Percentiles rank a stretch among this genome's conserved stretches.
phyloP scores from a whole-genome alignment of 1,284 basidiomycete species.

The Microbotryum violaceum region DNA sequence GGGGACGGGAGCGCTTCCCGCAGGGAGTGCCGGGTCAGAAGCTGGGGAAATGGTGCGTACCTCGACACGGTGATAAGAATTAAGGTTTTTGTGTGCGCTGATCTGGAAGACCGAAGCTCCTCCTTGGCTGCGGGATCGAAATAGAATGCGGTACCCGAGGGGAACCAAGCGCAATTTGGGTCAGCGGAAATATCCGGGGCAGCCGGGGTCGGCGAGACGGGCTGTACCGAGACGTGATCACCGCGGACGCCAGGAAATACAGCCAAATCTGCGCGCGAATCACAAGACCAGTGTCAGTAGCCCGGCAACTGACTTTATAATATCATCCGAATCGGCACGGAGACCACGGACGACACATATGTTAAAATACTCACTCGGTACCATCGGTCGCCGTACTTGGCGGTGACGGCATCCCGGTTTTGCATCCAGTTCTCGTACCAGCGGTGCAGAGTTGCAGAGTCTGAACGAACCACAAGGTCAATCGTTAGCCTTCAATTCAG shows the following conservation, averaged over 20 bases:
- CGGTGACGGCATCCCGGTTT: constrained; percentile 71
- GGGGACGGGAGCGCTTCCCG: background rate
- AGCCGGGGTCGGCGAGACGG: no score
- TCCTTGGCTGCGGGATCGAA: constrained; percentile 58
- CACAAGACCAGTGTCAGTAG: background rate
- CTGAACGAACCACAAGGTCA: background rate
- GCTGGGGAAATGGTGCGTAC: constrained; percentile 13
- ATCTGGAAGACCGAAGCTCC: constrained; percentile 87
- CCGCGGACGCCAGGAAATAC: constrained; percentile 36
- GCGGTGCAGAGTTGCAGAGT: constrained; percentile 83
- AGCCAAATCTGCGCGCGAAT: constrained; percentile 33
- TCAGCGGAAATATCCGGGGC: no score
- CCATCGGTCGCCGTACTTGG: constrained; percentile 75
- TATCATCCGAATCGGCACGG: constrained; percentile 11
- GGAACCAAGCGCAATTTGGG: constrained; percentile 29
- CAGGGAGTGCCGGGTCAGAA: no score
- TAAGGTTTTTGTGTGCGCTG: constrained; percentile 86
- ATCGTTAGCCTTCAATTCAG: background rate
- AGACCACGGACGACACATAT: constrained; percentile 54
- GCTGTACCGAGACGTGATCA: constrained; percentile 42
- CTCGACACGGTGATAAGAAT: constrained; percentile 28
- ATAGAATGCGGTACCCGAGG: background rate
- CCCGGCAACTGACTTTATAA: background rate
- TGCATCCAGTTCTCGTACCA: constrained; percentile 78
- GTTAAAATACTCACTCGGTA: constrained; percentile 40